phyloP scores from a whole-genome alignment of 2,329 filamentous ascomycete genomes.

The Tolypocladium endophyticum region DNA sequence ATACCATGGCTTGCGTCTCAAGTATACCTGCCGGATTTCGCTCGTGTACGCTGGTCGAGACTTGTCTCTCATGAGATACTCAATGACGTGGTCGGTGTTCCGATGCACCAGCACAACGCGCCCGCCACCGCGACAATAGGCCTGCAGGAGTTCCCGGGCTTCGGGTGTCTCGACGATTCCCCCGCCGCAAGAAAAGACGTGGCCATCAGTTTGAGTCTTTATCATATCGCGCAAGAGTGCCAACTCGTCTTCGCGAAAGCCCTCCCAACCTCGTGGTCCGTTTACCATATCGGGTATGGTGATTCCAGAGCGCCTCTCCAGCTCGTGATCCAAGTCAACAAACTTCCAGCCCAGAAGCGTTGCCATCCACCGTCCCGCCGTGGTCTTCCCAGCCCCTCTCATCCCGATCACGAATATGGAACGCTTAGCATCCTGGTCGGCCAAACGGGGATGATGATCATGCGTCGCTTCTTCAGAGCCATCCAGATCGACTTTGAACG shows the following conservation, averaged over 20 bases:
- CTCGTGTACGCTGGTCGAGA: constrained; percentile 86
- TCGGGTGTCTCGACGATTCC: constrained; percentile 81
- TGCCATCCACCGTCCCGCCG: constrained; percentile 77
- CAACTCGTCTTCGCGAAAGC: constrained; percentile 72
- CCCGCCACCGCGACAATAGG: constrained; percentile 67
- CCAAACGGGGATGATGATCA: constrained; percentile 6
- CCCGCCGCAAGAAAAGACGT: constrained; percentile 89
- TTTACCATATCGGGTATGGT: constrained; percentile 82
- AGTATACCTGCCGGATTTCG: constrained; percentile 84
- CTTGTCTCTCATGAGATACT: constrained; percentile 81
- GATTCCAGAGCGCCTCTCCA: constrained; percentile 63
- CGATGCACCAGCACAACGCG: constrained; percentile 81
- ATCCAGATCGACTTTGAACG: constrained; percentile 66
- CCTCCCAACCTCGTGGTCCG: constrained; percentile 65
- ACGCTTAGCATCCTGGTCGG: constrained; percentile 25
- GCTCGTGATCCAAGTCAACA: constrained; percentile 77
- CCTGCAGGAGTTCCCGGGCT: constrained; percentile 63
- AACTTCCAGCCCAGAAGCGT: constrained; percentile 65
- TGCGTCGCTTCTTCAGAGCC: constrained; percentile 51
- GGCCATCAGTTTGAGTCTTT: constrained; percentile 59
- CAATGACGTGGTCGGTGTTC: constrained; percentile 77
- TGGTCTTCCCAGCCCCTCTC: constrained; percentile 95
- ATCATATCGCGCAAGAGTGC: constrained; percentile 63
- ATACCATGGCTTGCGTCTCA: constrained; percentile 82
- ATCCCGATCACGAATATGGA: constrained; percentile 95